Evolutionary conservation across 495 filamentous ascomycete genomes (phyloP), one percentile per base, ranked within the genome.

Genomic region (Hypoxylon trugodes): DNA sequence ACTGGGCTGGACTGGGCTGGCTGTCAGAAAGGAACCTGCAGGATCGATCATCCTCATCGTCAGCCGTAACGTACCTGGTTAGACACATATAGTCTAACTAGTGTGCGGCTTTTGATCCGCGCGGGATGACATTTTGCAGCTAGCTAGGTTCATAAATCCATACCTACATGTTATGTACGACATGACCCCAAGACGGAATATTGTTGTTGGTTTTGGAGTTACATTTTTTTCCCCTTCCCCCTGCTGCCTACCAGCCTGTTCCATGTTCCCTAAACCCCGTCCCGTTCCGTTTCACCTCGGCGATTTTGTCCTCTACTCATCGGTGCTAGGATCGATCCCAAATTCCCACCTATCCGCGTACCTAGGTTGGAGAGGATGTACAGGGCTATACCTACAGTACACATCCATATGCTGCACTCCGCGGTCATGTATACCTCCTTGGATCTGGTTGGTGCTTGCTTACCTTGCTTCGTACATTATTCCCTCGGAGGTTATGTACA

Each of bases 21-120:
- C 35, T 49, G 33, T 56, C 40, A 33, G 15, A 37, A 40, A 43
- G 36, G 56, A n/a, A 51, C 45, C 56, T 51, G 56, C 56, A 60
- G 47, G 38, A 60, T 60, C 56, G 56, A 60, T 60, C 28, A 10
- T 30, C 56, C 43, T 46, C 37, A 60, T 60, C 28, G 28, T 30
- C 56, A 52, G 56, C 37, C 46, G 46, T 60, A 42, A 55, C 10
- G 45, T 21, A 49, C 12, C 15, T 49, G 12, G 6, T 13, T 37
- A 13, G 19, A 50, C 47, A 36, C 16, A 50, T 13, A 4, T 24
- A 32, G 28, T 5, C n/a, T 32, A 32, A 10, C 13, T 53, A 30
- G 50, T 41, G 50, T 59, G 55, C 26, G 55, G 43, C 45, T 42
- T 59, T 50, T 50, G 45, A 35, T 38, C 32, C 16, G 36, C 16